Base-by-base conservation (phyloP, 257 asterid species). In the Catharanthus roseus region DNA sequence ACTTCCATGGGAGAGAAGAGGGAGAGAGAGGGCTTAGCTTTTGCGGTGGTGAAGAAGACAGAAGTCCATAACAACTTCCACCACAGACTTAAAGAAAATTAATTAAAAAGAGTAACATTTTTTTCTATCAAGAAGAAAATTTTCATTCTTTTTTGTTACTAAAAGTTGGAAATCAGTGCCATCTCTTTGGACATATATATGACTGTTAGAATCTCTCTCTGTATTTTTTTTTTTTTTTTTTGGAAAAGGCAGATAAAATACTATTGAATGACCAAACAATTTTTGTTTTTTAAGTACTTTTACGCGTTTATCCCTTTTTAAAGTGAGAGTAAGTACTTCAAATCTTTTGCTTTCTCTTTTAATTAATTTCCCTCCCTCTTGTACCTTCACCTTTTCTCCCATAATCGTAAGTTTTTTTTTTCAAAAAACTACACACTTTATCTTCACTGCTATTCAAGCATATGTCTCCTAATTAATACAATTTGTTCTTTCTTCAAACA, bases 1-100 rank as follows among this genome's bases (percentile, higher is more conserved):
- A 60, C 69, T 73, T 11, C 57, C 15, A 45, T 45, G 51, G 51
- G 15, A 19, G 3, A 1, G 24, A 36, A 24, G 12, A 21, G 31
- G 28, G 28, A 41, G 7, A 34, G 44, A n/a, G n/a, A n/a, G n/a
- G n/a, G n/a, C n/a, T n/a, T 36, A 61, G 47, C 58, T 73, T 64
- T 64, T 64, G 71, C 36, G 49, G 53, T 38, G 39, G 66, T 51
- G 49, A 53, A 65, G 70, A 74, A 62, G 60, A 57, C 49, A 53
- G 34, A 18, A 60, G 77, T 80, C 80, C n/a, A n/a, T 71, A 78
- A 69, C 56, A 65, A 47, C 73, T 75, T 77, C 79, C 81, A 54
- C 74, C 62, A 5, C 23, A 47, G 60, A 70, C 53, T 66, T 47
- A 47, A 12, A 19, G 23, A 65, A 38, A 38, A n/a, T n/a, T n/a